Conservation (phyloP, 1,139 yeast genomes). For the Debaryomyces sp. region DNA sequence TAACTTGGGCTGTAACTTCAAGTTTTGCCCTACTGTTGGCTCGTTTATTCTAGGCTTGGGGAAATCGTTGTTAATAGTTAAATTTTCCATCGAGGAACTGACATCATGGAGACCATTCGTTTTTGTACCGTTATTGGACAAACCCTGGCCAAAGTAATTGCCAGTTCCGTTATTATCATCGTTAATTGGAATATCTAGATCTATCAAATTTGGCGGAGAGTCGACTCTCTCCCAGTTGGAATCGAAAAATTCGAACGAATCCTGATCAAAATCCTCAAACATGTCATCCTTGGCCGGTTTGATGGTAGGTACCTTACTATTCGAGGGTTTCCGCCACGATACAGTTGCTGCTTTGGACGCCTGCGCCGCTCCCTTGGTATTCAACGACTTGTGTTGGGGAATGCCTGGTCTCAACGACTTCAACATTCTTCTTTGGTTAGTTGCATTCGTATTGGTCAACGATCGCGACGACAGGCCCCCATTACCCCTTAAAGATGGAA, state of each 20-base stretch:
- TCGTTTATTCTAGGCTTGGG: constrained; percentile 13
- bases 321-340: constrained; percentile 39
- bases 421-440: constrained; percentile 30
- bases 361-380: constrained; percentile 12
- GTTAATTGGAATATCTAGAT: constrained; percentile 26
- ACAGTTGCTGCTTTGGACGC: constrained; percentile 52
- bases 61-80: constrained; percentile 19
- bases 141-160: constrained; percentile 11
- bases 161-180: constrained; percentile 11
- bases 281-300: constrained; percentile 15
- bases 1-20: constrained; percentile 5
- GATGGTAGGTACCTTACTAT: constrained; percentile 17
- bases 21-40: neutral
- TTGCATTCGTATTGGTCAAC: constrained; percentile 12
- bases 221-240: constrained; percentile 33
- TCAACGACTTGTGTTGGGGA: constrained; percentile 3
- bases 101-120: constrained; percentile 7
- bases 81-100: constrained; percentile 22
- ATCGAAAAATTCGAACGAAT: constrained; percentile 25
- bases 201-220: constrained; percentile 33
- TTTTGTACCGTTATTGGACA: neutral
- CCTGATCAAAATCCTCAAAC: constrained; percentile 54
- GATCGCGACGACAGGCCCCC: constrained; percentile 15
- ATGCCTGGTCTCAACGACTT: constrained; percentile 37
- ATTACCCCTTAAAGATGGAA: constrained; percentile 32